Evolutionary conservation across 345 rosid species (phyloP).

Genomic region (Aquilaria sinensis): DNA sequence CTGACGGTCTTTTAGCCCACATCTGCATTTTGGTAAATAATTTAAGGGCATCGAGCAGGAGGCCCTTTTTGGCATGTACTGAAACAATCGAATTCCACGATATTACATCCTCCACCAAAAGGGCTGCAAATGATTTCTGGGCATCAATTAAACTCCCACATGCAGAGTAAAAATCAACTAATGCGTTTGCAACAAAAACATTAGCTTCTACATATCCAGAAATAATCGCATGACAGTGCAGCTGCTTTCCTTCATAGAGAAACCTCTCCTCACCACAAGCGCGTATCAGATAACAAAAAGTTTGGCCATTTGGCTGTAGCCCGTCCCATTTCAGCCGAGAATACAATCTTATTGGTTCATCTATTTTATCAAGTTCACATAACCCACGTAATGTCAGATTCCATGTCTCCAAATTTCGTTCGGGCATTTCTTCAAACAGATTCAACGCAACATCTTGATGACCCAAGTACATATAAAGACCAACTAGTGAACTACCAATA

Average conservation of each 20-base stretch:
- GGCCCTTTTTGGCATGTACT: constrained; percentile 27
- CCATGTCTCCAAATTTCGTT: constrained; percentile 50
- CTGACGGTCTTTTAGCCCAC: constrained; percentile 60
- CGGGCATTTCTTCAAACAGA: constrained; percentile 62
- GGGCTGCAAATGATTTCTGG: constrained; percentile 37
- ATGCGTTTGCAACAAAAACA: constrained; percentile 54
- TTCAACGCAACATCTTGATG: constrained; percentile 32
- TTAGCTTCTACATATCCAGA: constrained; percentile 44
- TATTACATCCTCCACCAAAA: constrained; percentile 44
- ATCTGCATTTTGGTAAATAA: constrained; percentile 61
- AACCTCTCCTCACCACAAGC: constrained; percentile 42
- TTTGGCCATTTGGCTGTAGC: constrained; percentile 48
- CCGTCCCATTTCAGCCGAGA: constrained; percentile 40
- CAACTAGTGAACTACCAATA: constrained; percentile 53
- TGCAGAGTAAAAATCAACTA: constrained; percentile 72
- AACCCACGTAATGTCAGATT: constrained; percentile 49
- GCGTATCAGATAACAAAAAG: constrained; percentile 61
- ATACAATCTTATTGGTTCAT: constrained; percentile 33
- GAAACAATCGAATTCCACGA: constrained; percentile 84
- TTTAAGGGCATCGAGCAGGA: constrained; percentile 39
- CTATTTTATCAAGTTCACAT: constrained; percentile 31
- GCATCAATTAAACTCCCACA: constrained; percentile 43
- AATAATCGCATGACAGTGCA: constrained; percentile 55
- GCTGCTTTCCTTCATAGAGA: constrained; percentile 55
- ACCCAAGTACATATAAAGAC: constrained; percentile 44